These are phyloP conservation scores for Hymenoscyphus fraxineus DNA, from an alignment of 2,329 filamentous ascomycete genomes.

Conservation along the genomic window DNA sequence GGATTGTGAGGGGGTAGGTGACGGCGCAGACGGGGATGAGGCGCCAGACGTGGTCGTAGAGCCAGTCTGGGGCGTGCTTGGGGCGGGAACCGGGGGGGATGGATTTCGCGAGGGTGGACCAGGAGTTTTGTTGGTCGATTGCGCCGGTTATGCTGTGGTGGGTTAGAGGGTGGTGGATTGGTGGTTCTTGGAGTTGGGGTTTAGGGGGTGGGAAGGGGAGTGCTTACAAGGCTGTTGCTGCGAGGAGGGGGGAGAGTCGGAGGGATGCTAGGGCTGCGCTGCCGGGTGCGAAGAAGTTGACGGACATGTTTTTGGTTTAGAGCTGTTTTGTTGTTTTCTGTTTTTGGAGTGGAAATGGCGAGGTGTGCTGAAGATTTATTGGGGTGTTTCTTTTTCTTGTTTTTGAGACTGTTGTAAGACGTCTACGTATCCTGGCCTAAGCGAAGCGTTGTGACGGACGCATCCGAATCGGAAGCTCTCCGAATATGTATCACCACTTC, in stretches of 20 bases:
- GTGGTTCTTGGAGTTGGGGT: not conserved
- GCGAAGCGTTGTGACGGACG: not conserved
- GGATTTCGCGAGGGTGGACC: not conserved
- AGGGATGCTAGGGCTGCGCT: not conserved
- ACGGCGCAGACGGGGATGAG: not conserved
- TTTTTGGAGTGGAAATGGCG: not conserved
- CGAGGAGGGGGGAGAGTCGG: not conserved
- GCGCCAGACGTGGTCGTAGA: not conserved
- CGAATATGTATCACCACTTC: not conserved
- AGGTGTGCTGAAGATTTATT: not conserved
- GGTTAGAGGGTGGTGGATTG: not conserved
- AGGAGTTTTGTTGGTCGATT: conserved; percentile 1
- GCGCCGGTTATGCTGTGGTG: not conserved
- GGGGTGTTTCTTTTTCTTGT: not conserved
- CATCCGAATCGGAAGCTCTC: not conserved
- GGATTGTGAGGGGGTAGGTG: not conserved
- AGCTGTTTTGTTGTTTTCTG: not conserved
- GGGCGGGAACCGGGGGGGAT: not conserved
- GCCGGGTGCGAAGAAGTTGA: not conserved
- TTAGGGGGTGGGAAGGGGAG: not conserved
- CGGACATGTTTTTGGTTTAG: not conserved
- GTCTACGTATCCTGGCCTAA: not conserved
- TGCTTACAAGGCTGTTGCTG: not conserved
- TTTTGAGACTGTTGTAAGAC: not conserved
- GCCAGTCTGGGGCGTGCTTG: not conserved